Conservation (phyloP, 2,329 filamentous ascomycete species). For the Basipetospora chlamydospora region DNA sequence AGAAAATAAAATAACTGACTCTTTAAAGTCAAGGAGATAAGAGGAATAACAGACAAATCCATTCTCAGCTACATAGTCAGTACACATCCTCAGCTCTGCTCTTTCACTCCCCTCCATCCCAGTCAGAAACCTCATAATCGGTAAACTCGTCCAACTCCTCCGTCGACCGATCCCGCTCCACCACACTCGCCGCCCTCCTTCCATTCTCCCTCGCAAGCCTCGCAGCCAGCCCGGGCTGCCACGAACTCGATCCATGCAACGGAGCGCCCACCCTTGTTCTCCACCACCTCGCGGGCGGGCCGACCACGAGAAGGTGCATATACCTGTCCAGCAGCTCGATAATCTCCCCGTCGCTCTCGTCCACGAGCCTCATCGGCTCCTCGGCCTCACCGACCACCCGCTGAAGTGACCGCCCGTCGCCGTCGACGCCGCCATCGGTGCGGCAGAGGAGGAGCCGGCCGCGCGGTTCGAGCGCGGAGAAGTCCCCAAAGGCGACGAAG, state of each 20-base stretch:
- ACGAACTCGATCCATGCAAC: background rate
- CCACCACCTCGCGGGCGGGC: background rate
- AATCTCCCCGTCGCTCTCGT: background rate
- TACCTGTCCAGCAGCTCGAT: background rate
- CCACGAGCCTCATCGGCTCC: background rate
- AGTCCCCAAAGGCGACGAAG: slow-evolving; percentile 4
- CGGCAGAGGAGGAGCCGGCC: slow-evolving; percentile 1
- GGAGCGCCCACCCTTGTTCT: background rate
- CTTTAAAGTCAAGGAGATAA: too few species aligned
- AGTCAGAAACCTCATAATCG: too few species aligned
- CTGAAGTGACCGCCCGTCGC: background rate
- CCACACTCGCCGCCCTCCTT: background rate
- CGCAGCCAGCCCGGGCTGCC: background rate
- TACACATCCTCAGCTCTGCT: too few species aligned
- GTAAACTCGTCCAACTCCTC: too few species aligned
- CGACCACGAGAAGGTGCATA: background rate
- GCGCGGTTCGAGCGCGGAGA: background rate
- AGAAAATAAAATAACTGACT: too few species aligned
- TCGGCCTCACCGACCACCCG: background rate
- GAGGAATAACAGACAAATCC: too few species aligned
- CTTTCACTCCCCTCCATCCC: too few species aligned
- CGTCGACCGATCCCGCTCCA: background rate
- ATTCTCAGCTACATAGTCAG: too few species aligned
- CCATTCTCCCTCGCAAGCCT: slow-evolving; percentile 1
- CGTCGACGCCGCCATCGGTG: background rate